Evolutionary conservation across 1,139 yeast species (phyloP).

Genomic region (Saccharomyces hybrid): DNA sequence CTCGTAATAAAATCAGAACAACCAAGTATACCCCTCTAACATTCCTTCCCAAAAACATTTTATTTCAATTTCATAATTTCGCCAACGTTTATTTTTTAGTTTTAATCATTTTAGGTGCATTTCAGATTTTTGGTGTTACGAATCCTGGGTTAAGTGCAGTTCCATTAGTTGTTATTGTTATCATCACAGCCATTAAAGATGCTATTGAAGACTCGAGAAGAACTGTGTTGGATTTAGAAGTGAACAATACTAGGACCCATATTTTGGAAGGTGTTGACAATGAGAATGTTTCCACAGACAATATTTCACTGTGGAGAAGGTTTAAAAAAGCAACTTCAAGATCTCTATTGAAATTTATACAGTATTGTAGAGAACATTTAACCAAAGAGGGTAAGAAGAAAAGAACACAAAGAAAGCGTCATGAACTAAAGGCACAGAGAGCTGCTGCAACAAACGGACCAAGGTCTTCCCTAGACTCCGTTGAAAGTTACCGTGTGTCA

Average conservation of each 20-base stretch:
- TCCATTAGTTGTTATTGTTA: constrained; percentile 86
- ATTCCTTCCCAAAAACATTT: constrained; percentile 77
- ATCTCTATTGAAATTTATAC: constrained; percentile 25
- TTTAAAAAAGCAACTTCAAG: constrained; percentile 48
- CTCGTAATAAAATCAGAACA: constrained; percentile 89
- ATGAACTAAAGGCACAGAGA: constrained; percentile 11
- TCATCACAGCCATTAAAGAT: constrained; percentile 83
- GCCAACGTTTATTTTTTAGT: constrained; percentile 85
- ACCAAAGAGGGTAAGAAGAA: constrained; percentile 36
- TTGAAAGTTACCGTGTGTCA: constrained; percentile 28
- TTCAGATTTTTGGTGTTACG: constrained; percentile 85
- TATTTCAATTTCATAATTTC: constrained; percentile 74
- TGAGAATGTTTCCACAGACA: constrained; percentile 63
- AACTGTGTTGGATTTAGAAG: constrained; percentile 68
- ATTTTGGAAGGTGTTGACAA: constrained; percentile 63
- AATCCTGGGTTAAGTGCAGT: constrained; percentile 87
- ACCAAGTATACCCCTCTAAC: constrained; percentile 89
- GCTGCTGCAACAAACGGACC: constrained; percentile 15
- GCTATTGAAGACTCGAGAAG: constrained; percentile 91
- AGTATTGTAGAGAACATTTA: constrained; percentile 31
- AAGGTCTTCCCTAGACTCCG: constrained; percentile 28
- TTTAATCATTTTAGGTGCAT: constrained; percentile 75
- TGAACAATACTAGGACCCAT: constrained; percentile 82
- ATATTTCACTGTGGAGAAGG: constrained; percentile 51
- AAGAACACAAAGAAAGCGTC: constrained; percentile 21